Conservation (phyloP, 2,329 filamentous ascomycete species). For the Aschersonia sp. region DNA sequence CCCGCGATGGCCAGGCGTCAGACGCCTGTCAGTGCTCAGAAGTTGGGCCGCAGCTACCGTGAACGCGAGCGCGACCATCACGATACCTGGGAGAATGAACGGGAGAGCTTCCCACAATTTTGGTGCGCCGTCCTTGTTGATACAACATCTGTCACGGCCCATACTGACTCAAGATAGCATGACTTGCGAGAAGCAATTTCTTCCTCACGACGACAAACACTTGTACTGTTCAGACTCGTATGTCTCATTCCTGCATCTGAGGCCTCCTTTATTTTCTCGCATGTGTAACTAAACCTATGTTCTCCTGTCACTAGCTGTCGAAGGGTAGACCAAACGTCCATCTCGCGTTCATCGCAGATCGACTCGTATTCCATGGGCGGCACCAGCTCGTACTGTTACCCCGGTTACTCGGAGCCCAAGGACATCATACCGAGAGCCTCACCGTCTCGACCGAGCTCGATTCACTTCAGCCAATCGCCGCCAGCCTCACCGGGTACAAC, state of each 20-base stretch:
- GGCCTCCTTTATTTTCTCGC: no score
- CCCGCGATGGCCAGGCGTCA: conserved; percentile 30
- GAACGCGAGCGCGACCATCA: conserved; percentile 31
- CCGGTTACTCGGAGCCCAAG: conserved; percentile 34
- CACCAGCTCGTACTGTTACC: conserved; percentile 29
- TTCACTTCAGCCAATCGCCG: conserved; percentile 36
- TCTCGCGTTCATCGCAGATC: conserved; percentile 10
- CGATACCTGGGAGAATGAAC: conserved; percentile 40
- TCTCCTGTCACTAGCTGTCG: conserved; percentile 29
- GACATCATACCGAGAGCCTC: conserved; percentile 52
- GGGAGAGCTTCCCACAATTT: conserved; percentile 50
- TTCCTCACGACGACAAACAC: conserved; percentile 39
- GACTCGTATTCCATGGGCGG: conserved; percentile 5
- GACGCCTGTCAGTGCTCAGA: conserved; percentile 24
- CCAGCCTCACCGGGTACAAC: conserved; percentile 28
- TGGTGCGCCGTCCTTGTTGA: conserved; percentile 33
- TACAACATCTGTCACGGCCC: not conserved
- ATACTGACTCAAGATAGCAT: conserved; percentile 29
- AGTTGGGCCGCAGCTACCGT: conserved; percentile 34
- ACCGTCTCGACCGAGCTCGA: conserved; percentile 43
- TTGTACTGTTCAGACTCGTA: conserved; percentile 52
- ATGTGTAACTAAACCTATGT: no score
- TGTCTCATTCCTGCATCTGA: conserved; percentile 13
- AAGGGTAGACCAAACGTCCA: conserved; percentile 32
- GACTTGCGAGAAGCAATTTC: conserved; percentile 53